Evolutionary conservation across 169 alveolate genomes (phyloP).

Genomic region (Babesia gibsoni): DNA sequence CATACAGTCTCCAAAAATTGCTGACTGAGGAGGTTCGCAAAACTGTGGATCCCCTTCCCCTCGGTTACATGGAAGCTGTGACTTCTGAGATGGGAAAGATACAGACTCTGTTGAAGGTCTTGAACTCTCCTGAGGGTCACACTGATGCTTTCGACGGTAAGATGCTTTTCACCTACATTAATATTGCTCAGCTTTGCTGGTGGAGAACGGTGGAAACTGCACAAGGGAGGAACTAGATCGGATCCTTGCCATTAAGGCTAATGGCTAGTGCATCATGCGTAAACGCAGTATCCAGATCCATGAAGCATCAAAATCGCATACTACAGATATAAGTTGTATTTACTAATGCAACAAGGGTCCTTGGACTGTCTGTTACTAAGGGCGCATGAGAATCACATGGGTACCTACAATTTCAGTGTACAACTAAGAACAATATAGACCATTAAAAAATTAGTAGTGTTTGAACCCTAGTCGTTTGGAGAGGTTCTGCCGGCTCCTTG

Average conservation of each 20-base stretch:
- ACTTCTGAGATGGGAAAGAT: slow-evolving; percentile 46
- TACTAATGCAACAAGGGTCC: too few relatives aligned
- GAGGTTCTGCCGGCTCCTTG: slow-evolving; percentile 33
- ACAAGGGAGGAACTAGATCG: slow-evolving; percentile 53
- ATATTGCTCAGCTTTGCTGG: slow-evolving; percentile 13
- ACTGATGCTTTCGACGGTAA: slow-evolving; percentile 40
- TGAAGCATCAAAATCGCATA: too few relatives aligned
- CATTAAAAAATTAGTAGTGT: slow-evolving; percentile 18
- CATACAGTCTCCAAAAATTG: slow-evolving; percentile 57
- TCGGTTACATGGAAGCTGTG: slow-evolving; percentile 43
- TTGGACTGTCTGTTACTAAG: too few relatives aligned
- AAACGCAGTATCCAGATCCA: too few relatives aligned
- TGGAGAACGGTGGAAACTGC: slow-evolving; percentile 59
- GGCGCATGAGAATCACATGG: too few relatives aligned
- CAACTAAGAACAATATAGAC: neutral
- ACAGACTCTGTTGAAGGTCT: slow-evolving; percentile 47
- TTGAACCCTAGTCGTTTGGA: slow-evolving; percentile 56
- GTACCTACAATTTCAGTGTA: too few relatives aligned
- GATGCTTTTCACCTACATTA: neutral
- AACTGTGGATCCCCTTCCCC: slow-evolving; percentile 46
- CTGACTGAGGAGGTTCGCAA: slow-evolving; percentile 23
- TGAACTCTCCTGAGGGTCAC: slow-evolving; percentile 14
- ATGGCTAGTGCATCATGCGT: too few relatives aligned
- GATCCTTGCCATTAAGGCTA: slow-evolving; percentile 26
- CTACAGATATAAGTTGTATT: too few relatives aligned